Conservation (phyloP, 2,329 filamentous ascomycete genomes). For the Curvularia spicifera region DNA sequence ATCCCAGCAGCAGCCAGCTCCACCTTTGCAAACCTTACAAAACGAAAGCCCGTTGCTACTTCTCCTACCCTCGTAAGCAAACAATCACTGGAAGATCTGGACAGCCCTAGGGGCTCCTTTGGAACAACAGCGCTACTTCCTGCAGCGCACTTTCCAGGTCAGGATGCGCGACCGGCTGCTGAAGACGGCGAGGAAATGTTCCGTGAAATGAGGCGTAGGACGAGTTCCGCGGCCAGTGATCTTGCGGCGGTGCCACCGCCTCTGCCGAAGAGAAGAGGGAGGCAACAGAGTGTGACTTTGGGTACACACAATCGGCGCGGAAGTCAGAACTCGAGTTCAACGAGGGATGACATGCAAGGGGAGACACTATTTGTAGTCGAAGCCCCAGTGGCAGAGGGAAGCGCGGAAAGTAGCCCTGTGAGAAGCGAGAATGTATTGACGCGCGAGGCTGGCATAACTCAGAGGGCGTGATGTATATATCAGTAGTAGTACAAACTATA, state of each 20-base stretch:
- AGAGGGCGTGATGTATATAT: slow-evolving; percentile 3
- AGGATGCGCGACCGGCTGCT: slow-evolving; percentile 2
- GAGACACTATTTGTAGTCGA: slow-evolving; percentile 41
- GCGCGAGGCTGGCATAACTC: not conserved
- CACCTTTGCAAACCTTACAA: slow-evolving; percentile 56
- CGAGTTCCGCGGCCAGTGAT: slow-evolving; percentile 14
- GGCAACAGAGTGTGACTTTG: slow-evolving; percentile 38
- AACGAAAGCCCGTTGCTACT: slow-evolving; percentile 64
- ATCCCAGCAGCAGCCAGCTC: slow-evolving; percentile 53
- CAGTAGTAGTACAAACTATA: not conserved
- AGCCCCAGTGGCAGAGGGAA: slow-evolving; percentile 29
- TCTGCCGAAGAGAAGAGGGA: slow-evolving; percentile 56
- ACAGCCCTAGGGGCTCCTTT: slow-evolving; percentile 7
- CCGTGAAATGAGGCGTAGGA: slow-evolving; percentile 18
- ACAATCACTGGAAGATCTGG: slow-evolving; percentile 19
- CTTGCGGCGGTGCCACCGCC: slow-evolving; percentile 47
- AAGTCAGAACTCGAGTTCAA: slow-evolving; percentile 9
- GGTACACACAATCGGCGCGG: slow-evolving; percentile 13
- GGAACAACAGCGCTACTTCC: slow-evolving; percentile 13
- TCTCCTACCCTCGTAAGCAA: slow-evolving; percentile 10
- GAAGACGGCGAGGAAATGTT: slow-evolving; percentile 20
- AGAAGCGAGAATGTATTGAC: not conserved
- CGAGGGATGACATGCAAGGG: slow-evolving; percentile 9
- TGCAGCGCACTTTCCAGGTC: slow-evolving; percentile 11
- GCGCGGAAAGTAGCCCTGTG: slow-evolving; percentile 2